Evolutionary conservation across 2,329 filamentous ascomycete genomes (phyloP).

Genomic region (Aspergillus novofumigatus): DNA sequence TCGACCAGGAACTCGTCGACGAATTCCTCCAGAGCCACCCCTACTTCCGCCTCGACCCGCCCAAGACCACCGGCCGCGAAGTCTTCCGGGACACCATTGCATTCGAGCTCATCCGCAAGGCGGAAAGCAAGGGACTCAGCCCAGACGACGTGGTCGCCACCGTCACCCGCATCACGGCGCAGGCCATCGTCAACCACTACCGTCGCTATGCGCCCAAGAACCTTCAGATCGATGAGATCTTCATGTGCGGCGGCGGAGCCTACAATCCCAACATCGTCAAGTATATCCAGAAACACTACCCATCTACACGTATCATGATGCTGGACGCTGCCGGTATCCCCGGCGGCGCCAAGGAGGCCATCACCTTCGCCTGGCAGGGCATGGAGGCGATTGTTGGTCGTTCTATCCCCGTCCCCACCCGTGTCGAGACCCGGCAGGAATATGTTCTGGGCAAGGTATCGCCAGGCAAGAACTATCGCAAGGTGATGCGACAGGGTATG

Average conservation of each 20-base stretch:
- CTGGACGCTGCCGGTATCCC: slow-evolving; percentile 57
- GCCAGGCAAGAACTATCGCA: slow-evolving; percentile 53
- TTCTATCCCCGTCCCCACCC: slow-evolving; percentile 51
- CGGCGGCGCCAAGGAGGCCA: slow-evolving; percentile 55
- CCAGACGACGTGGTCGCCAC: background rate
- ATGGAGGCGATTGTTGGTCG: slow-evolving; percentile 57
- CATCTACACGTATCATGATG: slow-evolving; percentile 49
- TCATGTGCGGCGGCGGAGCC: slow-evolving; percentile 42
- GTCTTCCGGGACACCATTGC: slow-evolving; percentile 39
- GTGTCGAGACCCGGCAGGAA: slow-evolving; percentile 50
- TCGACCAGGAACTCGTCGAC: slow-evolving; percentile 51
- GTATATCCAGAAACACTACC: slow-evolving; percentile 50
- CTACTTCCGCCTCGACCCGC: slow-evolving; percentile 50
- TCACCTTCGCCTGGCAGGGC: slow-evolving; percentile 58
- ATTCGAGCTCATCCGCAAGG: background rate
- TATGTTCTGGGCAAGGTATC: slow-evolving; percentile 51
- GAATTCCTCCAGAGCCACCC: slow-evolving; percentile 45
- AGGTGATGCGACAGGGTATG: slow-evolving; percentile 51
- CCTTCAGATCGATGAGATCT: slow-evolving; percentile 52
- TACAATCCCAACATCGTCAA: slow-evolving; percentile 45
- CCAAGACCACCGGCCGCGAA: slow-evolving; percentile 58
- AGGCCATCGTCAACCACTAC: slow-evolving; percentile 53
- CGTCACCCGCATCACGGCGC: slow-evolving; percentile 53
- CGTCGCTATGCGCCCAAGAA: slow-evolving; percentile 46
- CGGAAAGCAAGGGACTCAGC: background rate